These are phyloP conservation scores for Tetratostichococcus sp. DNA, from an alignment of 139 green algal genomes.

Conservation along the genomic window DNA sequence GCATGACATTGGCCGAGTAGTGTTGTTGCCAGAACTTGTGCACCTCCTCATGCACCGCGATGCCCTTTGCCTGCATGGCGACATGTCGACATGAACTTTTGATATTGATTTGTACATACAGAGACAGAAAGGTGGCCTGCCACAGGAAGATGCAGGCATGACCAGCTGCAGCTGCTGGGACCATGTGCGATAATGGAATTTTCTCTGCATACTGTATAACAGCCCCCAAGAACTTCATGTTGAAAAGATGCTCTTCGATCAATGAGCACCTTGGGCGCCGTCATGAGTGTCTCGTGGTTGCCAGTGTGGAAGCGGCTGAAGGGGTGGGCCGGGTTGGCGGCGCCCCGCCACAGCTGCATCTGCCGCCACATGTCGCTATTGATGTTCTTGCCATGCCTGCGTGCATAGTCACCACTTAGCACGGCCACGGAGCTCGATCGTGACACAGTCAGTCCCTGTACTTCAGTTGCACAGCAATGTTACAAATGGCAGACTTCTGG, in stretches of 20 bases:
- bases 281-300: slow-evolving; percentile 43
- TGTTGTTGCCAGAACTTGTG: slow-evolving; percentile 52
- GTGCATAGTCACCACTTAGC: slow-evolving; percentile 33
- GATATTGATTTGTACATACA: not conserved
- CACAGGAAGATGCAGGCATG: too few species aligned
- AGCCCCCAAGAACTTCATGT: too few species aligned
- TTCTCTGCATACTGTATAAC: too few species aligned
- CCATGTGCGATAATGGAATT: too few species aligned
- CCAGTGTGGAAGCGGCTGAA: slow-evolving; percentile 74
- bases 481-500: too few species aligned
- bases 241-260: too few species aligned
- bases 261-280: slow-evolving; percentile 9
- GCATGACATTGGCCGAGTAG: slow-evolving; percentile 79
- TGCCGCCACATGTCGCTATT: slow-evolving; percentile 71
- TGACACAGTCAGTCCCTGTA: too few species aligned
- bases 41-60: slow-evolving; percentile 4
- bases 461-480: too few species aligned
- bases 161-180: too few species aligned
- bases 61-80: not conserved
- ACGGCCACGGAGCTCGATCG: too few species aligned
- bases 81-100: not conserved
- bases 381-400: slow-evolving; percentile 87
- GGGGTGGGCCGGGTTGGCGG: slow-evolving; percentile 61
- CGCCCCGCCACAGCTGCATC: slow-evolving; percentile 75
- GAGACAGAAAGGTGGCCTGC: too few species aligned